Percentiles rank a stretch among this genome's conserved stretches.
phyloP scores from a whole-genome alignment of 345 rosid species.

The Pugionium dolabratum region DNA sequence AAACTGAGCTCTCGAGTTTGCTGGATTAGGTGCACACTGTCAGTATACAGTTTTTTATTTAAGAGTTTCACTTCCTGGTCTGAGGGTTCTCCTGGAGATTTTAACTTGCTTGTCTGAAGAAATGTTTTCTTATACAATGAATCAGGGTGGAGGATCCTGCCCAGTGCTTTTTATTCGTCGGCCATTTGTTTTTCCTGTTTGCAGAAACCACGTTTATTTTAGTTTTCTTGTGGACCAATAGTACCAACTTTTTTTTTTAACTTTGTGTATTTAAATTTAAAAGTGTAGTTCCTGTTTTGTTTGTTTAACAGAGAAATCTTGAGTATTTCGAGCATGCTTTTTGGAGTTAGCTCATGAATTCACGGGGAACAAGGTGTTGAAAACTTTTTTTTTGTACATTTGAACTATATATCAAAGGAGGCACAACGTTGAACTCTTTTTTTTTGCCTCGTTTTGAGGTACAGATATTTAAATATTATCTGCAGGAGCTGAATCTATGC shows the following conservation, averaged over 20 bases:
- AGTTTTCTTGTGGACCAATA: neutral
- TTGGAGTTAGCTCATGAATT: conserved; percentile 42
- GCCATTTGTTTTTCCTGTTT: neutral
- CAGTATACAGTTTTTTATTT: conserved; percentile 18
- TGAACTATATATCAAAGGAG: neutral
- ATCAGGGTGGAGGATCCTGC: conserved; percentile 2
- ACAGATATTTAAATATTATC: conserved; percentile 39
- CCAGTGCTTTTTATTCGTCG: neutral
- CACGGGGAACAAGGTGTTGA: conserved; percentile 34
- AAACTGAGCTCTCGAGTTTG: conserved; percentile 13
- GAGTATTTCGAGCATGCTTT: conserved; percentile 28
- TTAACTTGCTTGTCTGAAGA: neutral
- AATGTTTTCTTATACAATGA: neutral
- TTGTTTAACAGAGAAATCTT: conserved; percentile 15
- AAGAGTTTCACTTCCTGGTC: neutral
- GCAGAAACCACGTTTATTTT: neutral
- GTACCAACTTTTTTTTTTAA: neutral
- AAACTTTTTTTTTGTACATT: conserved; percentile 24
- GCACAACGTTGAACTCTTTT: conserved; percentile 25
- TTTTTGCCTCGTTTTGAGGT: conserved; percentile 27
- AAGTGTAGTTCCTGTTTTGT: conserved; percentile 13
- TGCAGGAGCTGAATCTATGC: conserved; percentile 65
- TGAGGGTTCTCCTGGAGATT: neutral
- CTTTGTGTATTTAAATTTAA: neutral
- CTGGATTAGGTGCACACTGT: conserved; percentile 5